Base-by-base conservation (phyloP, 2,329 filamentous ascomycete genomes). In the Diaporthe ilicicola region DNA sequence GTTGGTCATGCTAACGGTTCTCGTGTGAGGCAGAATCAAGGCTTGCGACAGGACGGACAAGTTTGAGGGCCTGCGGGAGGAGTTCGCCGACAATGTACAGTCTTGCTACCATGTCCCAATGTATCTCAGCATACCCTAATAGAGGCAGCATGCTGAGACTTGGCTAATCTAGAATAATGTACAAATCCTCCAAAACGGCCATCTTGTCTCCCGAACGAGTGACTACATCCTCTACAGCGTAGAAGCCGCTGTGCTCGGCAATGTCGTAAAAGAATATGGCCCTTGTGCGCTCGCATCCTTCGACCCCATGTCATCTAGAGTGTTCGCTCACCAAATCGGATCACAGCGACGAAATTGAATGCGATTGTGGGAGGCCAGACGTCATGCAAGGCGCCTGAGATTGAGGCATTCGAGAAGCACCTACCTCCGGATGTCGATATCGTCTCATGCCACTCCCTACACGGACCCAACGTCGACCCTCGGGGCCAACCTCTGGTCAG, bases 141-240 rank as follows among this genome's bases (percentile, higher is more conserved):
- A 75, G 73, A 72, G 76, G 75, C 74, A 56, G 75, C 72, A 78
- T 83, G 83, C 87, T 89, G 87, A 89, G 85, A 84, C 76, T 79
- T 51, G 19, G 66, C 71, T 81, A 77, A 80, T 84, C 84, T 90
- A 95, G 95, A 91, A 88, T 80, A 91, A 91, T 85, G 87, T 99
- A 86, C 91, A 93, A 82, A 96, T 99, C 78, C 91, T 95, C 81
- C 91, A 90, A 81, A 97, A 97, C 89, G 97, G 97, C 77, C 95
- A 98, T 84, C 89, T 95, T 81, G 96, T 99, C 77, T 98, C 96
- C 77, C 91, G 96, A 84, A 91, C 92, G 82, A 98, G 95, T 91
- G 95, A 98, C 87, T 98, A 95, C 82, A 97, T 98, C 84, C 94
- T 99, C 80, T 99, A 99, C 88, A 97, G 93, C 83, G 96, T 99